phyloP scores from a whole-genome alignment of 2,329 filamentous ascomycete species.

The Paecilomyces fulvus region DNA sequence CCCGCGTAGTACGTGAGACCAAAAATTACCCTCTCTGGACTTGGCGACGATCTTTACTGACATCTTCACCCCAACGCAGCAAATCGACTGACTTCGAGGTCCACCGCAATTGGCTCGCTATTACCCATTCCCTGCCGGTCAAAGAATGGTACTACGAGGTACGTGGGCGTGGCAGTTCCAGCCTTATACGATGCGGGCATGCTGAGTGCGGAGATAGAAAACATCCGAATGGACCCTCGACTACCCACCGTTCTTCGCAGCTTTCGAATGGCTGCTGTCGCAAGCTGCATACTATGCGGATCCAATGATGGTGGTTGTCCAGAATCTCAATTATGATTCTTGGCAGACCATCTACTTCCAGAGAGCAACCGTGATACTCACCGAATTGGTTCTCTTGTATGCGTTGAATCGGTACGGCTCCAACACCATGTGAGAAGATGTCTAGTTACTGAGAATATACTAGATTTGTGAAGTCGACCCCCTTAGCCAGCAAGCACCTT shows the following conservation, averaged over 20 bases:
- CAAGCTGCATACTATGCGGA: constrained; percentile 70
- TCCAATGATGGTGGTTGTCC: constrained; percentile 69
- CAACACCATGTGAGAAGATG: background rate
- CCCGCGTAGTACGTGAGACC: constrained; percentile 72
- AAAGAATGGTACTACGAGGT: constrained; percentile 92
- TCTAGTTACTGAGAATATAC: background rate
- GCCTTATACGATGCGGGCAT: background rate
- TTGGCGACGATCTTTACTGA: constrained; percentile 3
- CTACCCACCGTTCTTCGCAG: constrained; percentile 96
- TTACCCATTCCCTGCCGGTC: constrained; percentile 79
- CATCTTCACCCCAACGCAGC: constrained; percentile 41
- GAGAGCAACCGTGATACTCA: constrained; percentile 73
- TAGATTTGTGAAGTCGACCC: constrained; percentile 68
- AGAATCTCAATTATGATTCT: constrained; percentile 76
- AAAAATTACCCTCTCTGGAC: constrained; percentile 1
- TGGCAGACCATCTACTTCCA: constrained; percentile 96
- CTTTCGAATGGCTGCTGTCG: constrained; percentile 89
- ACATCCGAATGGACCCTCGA: constrained; percentile 99
- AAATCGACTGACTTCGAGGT: constrained; percentile 99
- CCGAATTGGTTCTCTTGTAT: constrained; percentile 75
- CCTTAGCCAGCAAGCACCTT: constrained; percentile 57
- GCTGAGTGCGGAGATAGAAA: constrained; percentile 42
- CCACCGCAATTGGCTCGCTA: constrained; percentile 96
- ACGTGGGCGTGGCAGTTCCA: constrained; percentile 8
- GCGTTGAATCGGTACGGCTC: constrained; percentile 62